Base-by-base conservation (phyloP, 768 basidiomycete genomes). In the Tricholoma flavovirens region DNA sequence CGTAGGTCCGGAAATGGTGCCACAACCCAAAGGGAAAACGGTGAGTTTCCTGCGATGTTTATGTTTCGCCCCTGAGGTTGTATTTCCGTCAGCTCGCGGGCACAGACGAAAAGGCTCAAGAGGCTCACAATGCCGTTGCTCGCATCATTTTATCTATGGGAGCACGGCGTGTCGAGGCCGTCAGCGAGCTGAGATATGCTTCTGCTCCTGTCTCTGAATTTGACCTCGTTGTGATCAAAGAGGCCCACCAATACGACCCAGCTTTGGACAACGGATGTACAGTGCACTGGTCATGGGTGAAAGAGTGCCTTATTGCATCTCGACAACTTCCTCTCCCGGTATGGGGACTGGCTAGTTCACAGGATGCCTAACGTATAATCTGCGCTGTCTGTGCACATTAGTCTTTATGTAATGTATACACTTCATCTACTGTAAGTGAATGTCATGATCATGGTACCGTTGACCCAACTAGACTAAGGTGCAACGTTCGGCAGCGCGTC, bases 141-240 rank as follows among this genome's bases (percentile, higher is more conserved):
- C 82, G 81, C 51, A 87, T 94, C 58, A 78, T 92, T 33, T 68
- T 90, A 42, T 81, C 82, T 29, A 90, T 94, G 84, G 91, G 92
- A 0, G 90, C 93, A 0, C 69, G 72, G 6, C 74, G 71, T 11
- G 86, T 95, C 46, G 87, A 91, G 67, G 83, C 83, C 2, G 79
- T 85, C 26, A 68, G 73, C 7, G 78, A 83, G n/a, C 29, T 70
- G 8, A 74, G 70, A 55, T 67, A 72, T 58, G 78, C 82, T 3
- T 73, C 73, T 1, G 58, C 59, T 29, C 66, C 70, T 43, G 21
- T 74, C 62, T 12, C 56, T 19, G 26, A 67, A 6, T 90, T 83
- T 66, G 79, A 87, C 64, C 85, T 83, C 57, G 69, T 90, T 38
- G 75, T 93, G 52, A 76, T 84, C 57, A 80, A 82, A 59, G 82